Base-by-base conservation (phyloP, 129 eudicot genomes). In the Flaveria brownii region DNA sequence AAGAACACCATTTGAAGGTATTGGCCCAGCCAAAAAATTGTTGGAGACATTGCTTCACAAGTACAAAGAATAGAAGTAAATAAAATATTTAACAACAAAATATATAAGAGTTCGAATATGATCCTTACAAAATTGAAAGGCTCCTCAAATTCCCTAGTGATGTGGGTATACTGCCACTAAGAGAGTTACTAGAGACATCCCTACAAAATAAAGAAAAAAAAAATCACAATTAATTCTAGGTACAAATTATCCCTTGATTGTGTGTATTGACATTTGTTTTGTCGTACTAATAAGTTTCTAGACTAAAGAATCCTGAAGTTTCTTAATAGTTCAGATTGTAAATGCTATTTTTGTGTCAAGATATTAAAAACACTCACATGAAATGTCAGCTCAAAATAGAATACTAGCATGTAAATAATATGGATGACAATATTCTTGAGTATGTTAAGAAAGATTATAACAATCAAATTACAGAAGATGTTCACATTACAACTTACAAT, bases 111-210 rank as follows among this genome's bases (percentile, higher is more conserved):
- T 5, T 56, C 39, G 65, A 18, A 80, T 26, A 62, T 51, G 52
- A 63, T 50, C 78, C 97, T 91, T 77, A 94, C 99, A 94, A 87
- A 67, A 57, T 74, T 39, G 81, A 68, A 46, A 94, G 97, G 77
- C 75, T 89, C 84, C 14, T 71, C 81, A 94, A 83, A 73, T 89
- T 86, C 76, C 88, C 96, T 75, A 94, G 96, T 56, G 97, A 87
- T 69, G 96, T 36, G 73, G 99, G 99, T 83, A 94, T 86, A 63
- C 68, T 82, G 84, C 99, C 99, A 78, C 97, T 86, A 14, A 94
- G 93, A 77, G 96, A 88, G 92, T 94, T 94, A 86, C 99, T 87
- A 60, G 99, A 94, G 28, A 94, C 61, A 84, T 94, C 99, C 82
- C 99, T 94, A 84, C 63, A 78, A 80, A 70, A 87, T 43, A 49